Evolutionary conservation across 192 early-diverging fungal species (phyloP).

Genomic region (Entomortierella chlamydospora): DNA sequence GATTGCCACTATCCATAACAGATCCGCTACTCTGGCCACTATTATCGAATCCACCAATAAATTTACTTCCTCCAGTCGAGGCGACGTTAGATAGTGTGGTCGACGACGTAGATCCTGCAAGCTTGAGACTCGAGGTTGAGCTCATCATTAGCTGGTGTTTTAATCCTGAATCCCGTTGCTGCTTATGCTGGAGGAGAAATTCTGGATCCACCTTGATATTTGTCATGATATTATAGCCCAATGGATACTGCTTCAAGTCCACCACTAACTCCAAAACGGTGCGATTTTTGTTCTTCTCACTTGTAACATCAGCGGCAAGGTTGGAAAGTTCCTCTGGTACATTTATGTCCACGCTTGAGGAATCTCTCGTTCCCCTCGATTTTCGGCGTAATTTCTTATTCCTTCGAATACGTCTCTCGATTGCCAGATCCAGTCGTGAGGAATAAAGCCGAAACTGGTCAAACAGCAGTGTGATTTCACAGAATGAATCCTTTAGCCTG

Average conservation of each 20-base stretch:
- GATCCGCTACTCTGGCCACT: not conserved
- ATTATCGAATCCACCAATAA: conserved; percentile 45
- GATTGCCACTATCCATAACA: not conserved
- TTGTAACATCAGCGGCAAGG: not conserved
- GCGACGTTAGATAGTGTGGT: not conserved
- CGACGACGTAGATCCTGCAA: conserved; percentile 3
- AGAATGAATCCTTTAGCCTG: conserved; percentile 43
- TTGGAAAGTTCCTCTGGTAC: not conserved
- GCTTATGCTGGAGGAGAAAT: conserved; percentile 44
- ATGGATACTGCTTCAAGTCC: conserved; percentile 52
- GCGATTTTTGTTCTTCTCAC: conserved; percentile 9
- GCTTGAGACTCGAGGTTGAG: conserved; percentile 21
- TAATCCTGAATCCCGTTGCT: conserved; percentile 18
- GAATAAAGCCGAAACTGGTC: conserved; percentile 45
- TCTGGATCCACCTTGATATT: conserved; percentile 54
- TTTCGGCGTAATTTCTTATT: conserved; percentile 5
- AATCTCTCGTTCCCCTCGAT: conserved; percentile 5
- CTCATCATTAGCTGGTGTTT: conserved; percentile 2
- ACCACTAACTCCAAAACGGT: conserved; percentile 45
- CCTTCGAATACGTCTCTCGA: conserved; percentile 8
- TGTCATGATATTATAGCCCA: conserved; percentile 54
- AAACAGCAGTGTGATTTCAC: conserved; percentile 25
- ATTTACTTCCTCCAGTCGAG: not conserved
- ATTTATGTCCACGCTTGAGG: not conserved
- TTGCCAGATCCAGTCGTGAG: conserved; percentile 30